Evolutionary conservation across 202 grass and related monocot species (phyloP), one percentile per base, ranked within the genome.

Genomic region (Carex sylvatica): DNA sequence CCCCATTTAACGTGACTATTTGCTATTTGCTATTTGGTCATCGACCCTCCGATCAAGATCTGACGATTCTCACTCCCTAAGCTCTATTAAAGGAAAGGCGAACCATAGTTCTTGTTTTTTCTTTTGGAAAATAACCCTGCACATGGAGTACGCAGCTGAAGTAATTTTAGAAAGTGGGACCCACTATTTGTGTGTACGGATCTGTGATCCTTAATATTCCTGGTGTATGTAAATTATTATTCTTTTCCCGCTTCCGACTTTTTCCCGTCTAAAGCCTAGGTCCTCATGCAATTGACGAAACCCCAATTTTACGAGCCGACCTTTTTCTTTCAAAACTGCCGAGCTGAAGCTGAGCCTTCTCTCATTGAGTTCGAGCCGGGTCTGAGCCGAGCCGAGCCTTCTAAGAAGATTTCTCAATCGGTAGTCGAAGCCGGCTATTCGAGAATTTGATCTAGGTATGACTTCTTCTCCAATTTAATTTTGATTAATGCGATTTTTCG

Each of bases 241-340:
- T 54, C 42, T 52, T 69, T 33, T 69, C 82, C 33, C 6, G 18
- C 76, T 38, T 76, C 74, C 75, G 38, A 67, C 33, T 77, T 55
- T 46, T 80, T 75, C 63, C 70, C 61, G 61, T 89, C 52, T 83
- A 88, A 90, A 93, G 86, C 91, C 91, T 40, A 40, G 85, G 85
- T 80, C 74, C 63, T 73, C 84, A n/a, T 81, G 80, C 56, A 83
- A 78, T 85, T 90, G 28, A 28, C 28, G 28, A 28, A 28, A 28
- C 28, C 28, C 28, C 28, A 28, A 28, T 28, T 28, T 28, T 1
- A 28, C 28, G 28, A 28, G 28, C 28, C 28, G 28, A 28, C 2
- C 28, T 2, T 28, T 28, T 28, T 28, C 28, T 28, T 28, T 28
- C 28, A 28, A 28, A 28, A 28, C 28, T 2, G 28, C 28, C 28